Conservation (phyloP, 257 asterid species). For the Solanum etuberosum region DNA sequence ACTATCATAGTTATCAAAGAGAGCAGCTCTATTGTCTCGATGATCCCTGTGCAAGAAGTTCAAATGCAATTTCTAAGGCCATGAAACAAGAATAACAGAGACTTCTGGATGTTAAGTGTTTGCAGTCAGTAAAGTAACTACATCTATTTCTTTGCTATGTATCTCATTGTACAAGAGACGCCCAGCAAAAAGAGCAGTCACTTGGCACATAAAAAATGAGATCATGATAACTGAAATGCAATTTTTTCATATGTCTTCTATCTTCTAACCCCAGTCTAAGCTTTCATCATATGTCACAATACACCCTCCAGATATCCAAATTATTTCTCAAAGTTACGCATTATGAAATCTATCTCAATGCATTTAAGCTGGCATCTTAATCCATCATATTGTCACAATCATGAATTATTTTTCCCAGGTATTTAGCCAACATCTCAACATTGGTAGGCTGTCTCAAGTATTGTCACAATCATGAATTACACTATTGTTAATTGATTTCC, state of each 20-base stretch:
- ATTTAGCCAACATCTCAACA: not conserved
- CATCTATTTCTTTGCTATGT: not conserved
- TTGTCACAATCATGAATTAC: not conserved
- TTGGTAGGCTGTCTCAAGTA: not conserved
- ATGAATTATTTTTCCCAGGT: not conserved
- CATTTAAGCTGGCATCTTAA: not conserved
- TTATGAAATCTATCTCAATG: not conserved
- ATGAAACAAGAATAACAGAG: not conserved
- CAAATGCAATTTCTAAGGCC: not conserved
- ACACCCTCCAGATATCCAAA: not conserved
- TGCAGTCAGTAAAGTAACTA: not conserved
- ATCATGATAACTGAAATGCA: not conserved
- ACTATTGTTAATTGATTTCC: not conserved
- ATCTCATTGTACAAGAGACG: not conserved
- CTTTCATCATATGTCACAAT: not conserved
- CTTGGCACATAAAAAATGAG: not conserved
- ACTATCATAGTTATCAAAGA: constrained; percentile 56
- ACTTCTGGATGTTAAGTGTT: not conserved
- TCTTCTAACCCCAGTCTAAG: not conserved
- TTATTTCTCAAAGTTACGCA: not conserved
- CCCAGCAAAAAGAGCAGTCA: not conserved
- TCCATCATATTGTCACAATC: not conserved
- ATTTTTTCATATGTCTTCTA: not conserved
- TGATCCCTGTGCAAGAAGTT: constrained; percentile 48
- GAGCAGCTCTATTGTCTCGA: constrained; percentile 62